Conservation (phyloP, 805 yeast genomes). For the Ogataea trehalophila region DNA sequence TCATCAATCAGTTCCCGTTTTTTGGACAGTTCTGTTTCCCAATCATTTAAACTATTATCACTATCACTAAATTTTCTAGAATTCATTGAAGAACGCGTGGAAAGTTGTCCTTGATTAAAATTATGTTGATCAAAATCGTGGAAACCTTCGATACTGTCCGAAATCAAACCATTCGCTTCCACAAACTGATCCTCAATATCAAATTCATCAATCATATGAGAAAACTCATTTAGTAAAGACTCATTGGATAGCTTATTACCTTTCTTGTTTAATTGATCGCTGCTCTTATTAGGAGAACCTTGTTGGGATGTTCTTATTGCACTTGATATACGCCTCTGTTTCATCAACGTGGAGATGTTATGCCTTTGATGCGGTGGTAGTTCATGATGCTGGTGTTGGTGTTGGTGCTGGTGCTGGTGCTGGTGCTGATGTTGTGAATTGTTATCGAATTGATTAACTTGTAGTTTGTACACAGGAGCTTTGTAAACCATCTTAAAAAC, state of each 20-base stretch:
- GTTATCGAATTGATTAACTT: no score
- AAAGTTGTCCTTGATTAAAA: no score
- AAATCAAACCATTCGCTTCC: neutral
- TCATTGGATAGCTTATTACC: conserved; percentile 12
- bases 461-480: no score
- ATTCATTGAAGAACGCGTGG: no score
- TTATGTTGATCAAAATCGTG: neutral
- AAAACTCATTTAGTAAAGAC: conserved; percentile 10
- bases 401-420: neutral
- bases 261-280: no score
- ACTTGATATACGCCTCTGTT: no score
- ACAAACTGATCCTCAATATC: conserved; percentile 8
- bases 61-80: no score
- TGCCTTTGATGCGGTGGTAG: neutral
- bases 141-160: neutral
- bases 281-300: conserved; percentile 5
- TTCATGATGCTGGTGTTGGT: neutral
- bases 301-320: conserved; percentile 4
- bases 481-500: no score
- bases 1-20: conserved; percentile 1
- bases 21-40: no score
- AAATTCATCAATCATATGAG: conserved; percentile 11
- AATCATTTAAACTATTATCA: no score
- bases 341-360: neutral
- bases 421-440: neutral